phyloP scores from a whole-genome alignment of 192 early-diverging fungal species.

The Phlyctochytrium planicorne region DNA sequence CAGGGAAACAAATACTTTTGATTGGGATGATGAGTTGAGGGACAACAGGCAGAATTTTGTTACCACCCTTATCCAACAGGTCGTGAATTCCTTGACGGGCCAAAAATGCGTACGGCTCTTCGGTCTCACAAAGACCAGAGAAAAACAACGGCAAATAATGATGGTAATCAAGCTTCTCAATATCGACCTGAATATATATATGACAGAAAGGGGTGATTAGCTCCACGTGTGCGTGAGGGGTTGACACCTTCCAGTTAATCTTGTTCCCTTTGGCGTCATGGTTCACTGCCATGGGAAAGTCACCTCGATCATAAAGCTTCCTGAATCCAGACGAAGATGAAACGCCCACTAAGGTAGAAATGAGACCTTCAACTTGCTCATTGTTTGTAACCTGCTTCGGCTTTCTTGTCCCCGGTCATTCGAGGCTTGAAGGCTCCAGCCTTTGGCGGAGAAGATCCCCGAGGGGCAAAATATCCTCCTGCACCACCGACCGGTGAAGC shows the following conservation, averaged over 20 bases:
- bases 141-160: constrained; percentile 68
- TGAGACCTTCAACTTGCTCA: neutral
- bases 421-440: constrained; percentile 56
- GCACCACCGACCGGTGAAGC: constrained; percentile 14
- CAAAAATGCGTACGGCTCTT: constrained; percentile 63
- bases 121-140: constrained; percentile 62
- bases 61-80: constrained; percentile 59
- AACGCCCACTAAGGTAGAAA: constrained; percentile 1
- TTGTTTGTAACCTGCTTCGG: constrained; percentile 16
- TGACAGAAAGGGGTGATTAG: constrained; percentile 3
- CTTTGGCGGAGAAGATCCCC: constrained; percentile 53
- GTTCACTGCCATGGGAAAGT: constrained; percentile 63
- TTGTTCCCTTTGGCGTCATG: constrained; percentile 67
- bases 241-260: constrained; percentile 67
- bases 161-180: constrained; percentile 66
- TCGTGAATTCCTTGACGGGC: constrained; percentile 65
- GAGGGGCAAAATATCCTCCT: constrained; percentile 62
- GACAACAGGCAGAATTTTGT: constrained; percentile 61
- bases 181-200: constrained; percentile 46
- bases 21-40: constrained; percentile 66
- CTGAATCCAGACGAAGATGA: constrained; percentile 44
- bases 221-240: neutral
- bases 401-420: constrained; percentile 32
- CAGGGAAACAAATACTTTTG: constrained; percentile 43
- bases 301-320: constrained; percentile 60